Base-by-base conservation (phyloP, 805 yeast genomes). In the Metschnikowia arizonensis region DNA sequence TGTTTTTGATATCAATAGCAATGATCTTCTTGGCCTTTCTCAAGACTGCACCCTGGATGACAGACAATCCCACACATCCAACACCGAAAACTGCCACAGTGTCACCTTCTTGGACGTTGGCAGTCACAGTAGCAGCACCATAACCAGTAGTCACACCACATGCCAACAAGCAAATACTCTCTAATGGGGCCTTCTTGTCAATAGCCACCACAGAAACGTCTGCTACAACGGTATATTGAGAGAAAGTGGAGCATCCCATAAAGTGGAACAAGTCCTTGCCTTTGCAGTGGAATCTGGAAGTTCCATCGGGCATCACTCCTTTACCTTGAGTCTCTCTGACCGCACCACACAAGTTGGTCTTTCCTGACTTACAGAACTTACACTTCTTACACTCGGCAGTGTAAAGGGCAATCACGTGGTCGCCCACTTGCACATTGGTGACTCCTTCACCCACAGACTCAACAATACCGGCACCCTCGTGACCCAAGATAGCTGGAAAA, bases 231-330 rank as follows among this genome's bases (percentile, higher is more conserved):
- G 99, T 91, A 68, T 93, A 93, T 73, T 93, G 95, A 31, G 97
- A 82, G 69, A 93, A 93, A 24, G 97, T 86, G 29, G 98, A 91
- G 68, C 96, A 87, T 40, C 99, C 99, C 99, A 93, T 93, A 68
- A 88, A 93, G 69, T 93, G 98, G 59, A 82, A 75, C 45, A 93
- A 68, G 35, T 82, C 78, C 72, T 93, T 78, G 55, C 99, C 99
- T 61, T 83, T 82, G 64, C 85, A 81, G 53, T 77, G 81, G 75
- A 93, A 91, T 68, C 99, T 82, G 36, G 86, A 68, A 41, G 99
- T 91, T 17, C 98, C 99, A 64, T 93, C 99, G 51, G 99, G 99
- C 97, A 93, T 86, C 48, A 91, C 85, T 66, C 99, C 99, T 62
- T 87, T 84, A 65, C 99, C 98, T 68, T 93, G 99, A 46, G 99